Evolutionary conservation across 768 basidiomycete species (phyloP), one percentile per base, ranked within the genome.

Genomic region (Termitomyces titanicus): DNA sequence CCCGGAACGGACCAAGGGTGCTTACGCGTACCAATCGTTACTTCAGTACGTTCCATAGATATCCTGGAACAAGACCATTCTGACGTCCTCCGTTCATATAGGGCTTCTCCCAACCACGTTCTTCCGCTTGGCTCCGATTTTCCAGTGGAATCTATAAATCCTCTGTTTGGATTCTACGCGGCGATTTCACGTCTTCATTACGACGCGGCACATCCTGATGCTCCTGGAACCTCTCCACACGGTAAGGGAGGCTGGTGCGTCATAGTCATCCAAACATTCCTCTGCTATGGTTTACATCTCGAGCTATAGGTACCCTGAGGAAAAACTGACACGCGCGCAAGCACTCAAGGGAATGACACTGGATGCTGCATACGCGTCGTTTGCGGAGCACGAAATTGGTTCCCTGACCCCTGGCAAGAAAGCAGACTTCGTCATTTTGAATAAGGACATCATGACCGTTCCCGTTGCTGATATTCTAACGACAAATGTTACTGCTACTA

Each of bases 121-220:
- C 78, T 95, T 2, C 86, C 93, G 0, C 77, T 98, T 1, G 95
- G 96, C 2, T 92, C 93, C 3, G 95, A 98, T 68, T 97, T 98
- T 69, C 96, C 96, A 0, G 86, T 98, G 3, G 95, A 98, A 69
- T 81, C 83, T 10, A 86, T 96, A 51, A 92, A 96, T 64, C 95
- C 96, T 0, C 72, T 98, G 33, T 74, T 89, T 3, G 92, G 92
- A 0, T 95, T 97, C 70, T 93, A 94, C 61, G 94, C 96, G 5
- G 92, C 93, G 0, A 79, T 94, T 2, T 79, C 92, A 1, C 81
- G 95, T 13, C 74, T 92, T 5, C 38, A 38, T 33, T 27, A 38
- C 12, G 50, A 61, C 25, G 42, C 55, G 29, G 50, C 29, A 45
- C 33, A 56, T 35, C 55, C 44, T 12, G 79, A 80, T 22, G 74